Conservation (phyloP, 2,329 filamentous ascomycete species). For the Akanthomyces lecanii region DNA sequence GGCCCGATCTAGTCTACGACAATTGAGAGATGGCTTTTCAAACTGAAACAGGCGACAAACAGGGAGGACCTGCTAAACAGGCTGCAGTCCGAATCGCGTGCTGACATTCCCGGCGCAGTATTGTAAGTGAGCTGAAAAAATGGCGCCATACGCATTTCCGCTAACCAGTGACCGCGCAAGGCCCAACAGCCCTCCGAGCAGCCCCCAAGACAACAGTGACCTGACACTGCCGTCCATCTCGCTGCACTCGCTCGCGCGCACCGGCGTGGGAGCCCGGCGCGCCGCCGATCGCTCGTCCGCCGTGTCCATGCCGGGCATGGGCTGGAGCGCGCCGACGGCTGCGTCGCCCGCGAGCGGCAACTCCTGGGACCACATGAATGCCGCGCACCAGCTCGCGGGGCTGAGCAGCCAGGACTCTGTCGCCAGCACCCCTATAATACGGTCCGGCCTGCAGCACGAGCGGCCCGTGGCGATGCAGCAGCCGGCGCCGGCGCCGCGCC, state of each 20-base stretch:
- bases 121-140: conserved; percentile 22
- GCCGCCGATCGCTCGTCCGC: not conserved
- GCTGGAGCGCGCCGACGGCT: conserved; percentile 23
- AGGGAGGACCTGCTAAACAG: conserved; percentile 17
- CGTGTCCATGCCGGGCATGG: conserved; percentile 8
- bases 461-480: conserved; percentile 29
- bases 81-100: conserved; percentile 22
- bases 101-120: conserved; percentile 22
- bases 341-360: conserved; percentile 19
- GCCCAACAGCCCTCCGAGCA: conserved; percentile 19
- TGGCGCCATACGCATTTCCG: not conserved
- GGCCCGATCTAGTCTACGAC: conserved; percentile 29
- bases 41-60: conserved; percentile 31
- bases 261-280: conserved; percentile 17
- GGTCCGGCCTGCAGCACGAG: conserved; percentile 35
- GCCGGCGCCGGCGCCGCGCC: conserved; percentile 23
- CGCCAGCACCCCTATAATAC: conserved; percentile 18
- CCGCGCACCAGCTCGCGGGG: conserved; percentile 26
- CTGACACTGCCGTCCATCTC: conserved; percentile 23
- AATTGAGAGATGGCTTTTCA: conserved; percentile 36
- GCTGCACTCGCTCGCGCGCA: conserved; percentile 23
- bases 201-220: conserved; percentile 21
- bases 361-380: conserved; percentile 27
- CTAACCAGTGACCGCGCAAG: conserved; percentile 3
- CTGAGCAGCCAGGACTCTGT: conserved; percentile 23